Base-by-base conservation (phyloP, 257 asterid genomes). In the Lithospermum erythrorhizon region DNA sequence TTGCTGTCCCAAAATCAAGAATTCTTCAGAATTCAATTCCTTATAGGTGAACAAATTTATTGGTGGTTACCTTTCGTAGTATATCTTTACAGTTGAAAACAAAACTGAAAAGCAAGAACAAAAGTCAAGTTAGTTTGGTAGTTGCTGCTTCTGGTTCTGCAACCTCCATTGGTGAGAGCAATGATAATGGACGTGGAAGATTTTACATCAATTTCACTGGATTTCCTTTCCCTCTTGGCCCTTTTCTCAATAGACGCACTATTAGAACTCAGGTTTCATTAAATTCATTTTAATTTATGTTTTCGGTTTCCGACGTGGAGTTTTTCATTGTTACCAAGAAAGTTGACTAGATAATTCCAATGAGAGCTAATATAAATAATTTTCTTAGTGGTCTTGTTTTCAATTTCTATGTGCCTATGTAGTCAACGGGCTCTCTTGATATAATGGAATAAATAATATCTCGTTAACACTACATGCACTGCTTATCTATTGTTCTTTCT, bases 181-280 rank as follows among this genome's bases (percentile, higher is more conserved):
- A 77, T 19, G 68, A 63, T 55, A 70, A 77, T 24, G 68, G 60
- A 18, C 76, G 82, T 29, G 91, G 94, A 27, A 81, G 87, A 75
- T 88, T 91, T 67, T 91, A 91, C 77, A 70, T 88, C 71, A 91
- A 88, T 62, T 73, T 91, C 71, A 88, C 96, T 18, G 98, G 95
- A 0, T 91, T 91, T 47, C 98, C 98, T 3, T 91, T 91, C 63
- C 98, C 96, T 61, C 95, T 91, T 22, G 98, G 98, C 6, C 98
- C 98, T 59, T 91, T 91, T 57, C 90, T 91, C 75, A 88, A 91
- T 61, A 84, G 96, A 65, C 86, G 75, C 55, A 91, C 96, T 2
- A 52, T 78, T 17, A 86, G 89, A 80, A 82, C 83, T 58, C 96
- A 88, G 96, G 96, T 84, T 35, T 9, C n/a, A n/a, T n/a, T n/a